These are phyloP conservation scores for Persicaria tinctoria DNA, from an alignment of 148 eudicot genomes.

Conservation along the genomic window DNA sequence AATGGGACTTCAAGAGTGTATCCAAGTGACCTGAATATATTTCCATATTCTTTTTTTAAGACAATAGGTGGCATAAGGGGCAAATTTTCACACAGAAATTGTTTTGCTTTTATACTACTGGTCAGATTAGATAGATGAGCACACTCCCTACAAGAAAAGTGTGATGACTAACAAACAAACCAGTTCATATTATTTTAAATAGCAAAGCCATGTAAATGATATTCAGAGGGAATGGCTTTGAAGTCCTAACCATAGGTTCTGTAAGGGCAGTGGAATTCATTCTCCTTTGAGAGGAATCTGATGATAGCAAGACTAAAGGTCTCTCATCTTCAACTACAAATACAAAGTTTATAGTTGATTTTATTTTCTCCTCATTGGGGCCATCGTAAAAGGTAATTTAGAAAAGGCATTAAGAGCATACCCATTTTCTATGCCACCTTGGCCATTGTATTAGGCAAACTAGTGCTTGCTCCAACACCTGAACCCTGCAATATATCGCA, in stretches of 20 bases:
- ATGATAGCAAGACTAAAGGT: slow-evolving; percentile 48
- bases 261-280: slow-evolving; percentile 32
- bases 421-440: slow-evolving; percentile 55
- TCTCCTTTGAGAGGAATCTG: slow-evolving; percentile 55
- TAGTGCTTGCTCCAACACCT: slow-evolving; percentile 78
- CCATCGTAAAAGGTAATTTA: not conserved
- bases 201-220: not conserved
- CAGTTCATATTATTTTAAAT: not conserved
- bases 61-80: too few species aligned
- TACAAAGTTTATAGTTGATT: not conserved
- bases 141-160: not conserved
- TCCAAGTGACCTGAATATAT: too few species aligned
- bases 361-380: not conserved
- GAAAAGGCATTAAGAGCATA: slow-evolving; percentile 15
- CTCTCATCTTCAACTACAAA: slow-evolving; percentile 57
- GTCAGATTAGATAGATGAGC: not conserved
- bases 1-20: too few species aligned
- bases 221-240: not conserved
- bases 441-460: slow-evolving; percentile 46
- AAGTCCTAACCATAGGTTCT: slow-evolving; percentile 34
- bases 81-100: too few species aligned
- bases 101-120: too few species aligned
- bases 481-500: slow-evolving; percentile 35
- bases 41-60: too few species aligned
- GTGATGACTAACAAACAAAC: not conserved